Conservation (phyloP, 306 rosid genomes). For the Vachellia pachyceras region DNA sequence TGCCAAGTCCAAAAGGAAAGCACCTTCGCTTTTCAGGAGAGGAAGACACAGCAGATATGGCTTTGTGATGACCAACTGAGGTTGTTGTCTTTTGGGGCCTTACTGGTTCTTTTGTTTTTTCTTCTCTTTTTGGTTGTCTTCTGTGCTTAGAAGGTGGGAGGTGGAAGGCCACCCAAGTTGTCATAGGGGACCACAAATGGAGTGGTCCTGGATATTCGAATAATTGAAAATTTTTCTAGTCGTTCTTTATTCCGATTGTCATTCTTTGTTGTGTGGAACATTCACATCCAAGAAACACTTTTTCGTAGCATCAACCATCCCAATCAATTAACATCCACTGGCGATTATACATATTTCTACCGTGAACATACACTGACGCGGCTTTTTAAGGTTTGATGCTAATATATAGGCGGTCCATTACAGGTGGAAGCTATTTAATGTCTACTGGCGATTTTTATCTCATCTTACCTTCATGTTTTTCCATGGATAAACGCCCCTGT, state of each 20-base stretch:
- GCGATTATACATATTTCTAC: too few species aligned
- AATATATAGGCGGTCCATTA: too few species aligned
- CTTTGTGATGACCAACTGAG: constrained; percentile 1
- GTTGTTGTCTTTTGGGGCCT: neutral
- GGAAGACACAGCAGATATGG: constrained; percentile 44
- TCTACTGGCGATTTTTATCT: too few species aligned
- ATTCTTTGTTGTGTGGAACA: neutral
- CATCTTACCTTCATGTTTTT: too few species aligned
- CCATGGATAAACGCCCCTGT: too few species aligned
- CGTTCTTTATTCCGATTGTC: neutral
- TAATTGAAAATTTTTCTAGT: neutral
- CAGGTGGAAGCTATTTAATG: too few species aligned
- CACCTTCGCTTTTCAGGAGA: constrained; percentile 72
- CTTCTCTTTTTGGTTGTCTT: neutral
- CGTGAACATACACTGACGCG: too few species aligned
- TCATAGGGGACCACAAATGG: constrained; percentile 13
- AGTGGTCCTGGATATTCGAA: constrained; percentile 10
- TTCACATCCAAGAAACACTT: neutral
- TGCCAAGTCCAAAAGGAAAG: constrained; percentile 90
- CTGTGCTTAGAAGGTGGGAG: too few species aligned
- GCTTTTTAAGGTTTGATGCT: too few species aligned
- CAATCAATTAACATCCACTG: neutral
- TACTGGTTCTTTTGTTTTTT: neutral
- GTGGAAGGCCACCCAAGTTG: neutral
- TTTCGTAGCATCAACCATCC: neutral